Base-by-base conservation (phyloP, 1,284 basidiomycete species). In the Cutaneotrichosporon cutaneum region DNA sequence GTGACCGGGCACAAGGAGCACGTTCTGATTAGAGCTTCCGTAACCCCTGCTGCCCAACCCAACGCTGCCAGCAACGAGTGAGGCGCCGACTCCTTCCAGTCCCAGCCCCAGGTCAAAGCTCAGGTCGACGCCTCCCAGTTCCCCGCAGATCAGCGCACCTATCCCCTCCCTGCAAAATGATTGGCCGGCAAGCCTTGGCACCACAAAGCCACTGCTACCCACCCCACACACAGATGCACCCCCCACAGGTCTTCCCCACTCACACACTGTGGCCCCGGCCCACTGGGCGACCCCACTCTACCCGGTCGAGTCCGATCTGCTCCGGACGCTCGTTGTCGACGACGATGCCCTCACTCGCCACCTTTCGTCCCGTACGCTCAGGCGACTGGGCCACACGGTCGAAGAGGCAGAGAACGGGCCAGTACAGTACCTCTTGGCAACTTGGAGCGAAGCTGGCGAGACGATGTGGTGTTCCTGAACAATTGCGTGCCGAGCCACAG, bases 361-460 rank as follows among this genome's bases (percentile, higher is more conserved):
- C 63, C 81, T 94, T 62, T 93, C 94, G 92, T 85, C 84, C 53
- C 83, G 91, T 33, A 86, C 92, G 80, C 82, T 94, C 59, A 85
- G 85, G n/a, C 83, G 90, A 18, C 80, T 94, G 4, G 91, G 92
- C 1, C 92, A 90, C 77, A 76, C 78, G 50, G 90, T 94, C 21
- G 82, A 84, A 3, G 87, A 86, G 6, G 92, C 93, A 18, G 90
- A 94, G 78, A 93, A 95, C 70, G 92, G 92, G 4, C 85, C 87
- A 72, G 79, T 89, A 33, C 87, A 72, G 79, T 89, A 33, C 92
- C 91, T 4, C 79, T 93, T 54, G 87, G 89, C 63, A 83, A 90
- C 81, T 85, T 94, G 47, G 66, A 36, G 11, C 35, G 42, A 3
- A 33, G 14, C 7, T 60, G 44, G 44, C 44, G 44, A 22, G 44